Base-by-base conservation (phyloP, 257 asterid species). In the Solanum pennellii region DNA sequence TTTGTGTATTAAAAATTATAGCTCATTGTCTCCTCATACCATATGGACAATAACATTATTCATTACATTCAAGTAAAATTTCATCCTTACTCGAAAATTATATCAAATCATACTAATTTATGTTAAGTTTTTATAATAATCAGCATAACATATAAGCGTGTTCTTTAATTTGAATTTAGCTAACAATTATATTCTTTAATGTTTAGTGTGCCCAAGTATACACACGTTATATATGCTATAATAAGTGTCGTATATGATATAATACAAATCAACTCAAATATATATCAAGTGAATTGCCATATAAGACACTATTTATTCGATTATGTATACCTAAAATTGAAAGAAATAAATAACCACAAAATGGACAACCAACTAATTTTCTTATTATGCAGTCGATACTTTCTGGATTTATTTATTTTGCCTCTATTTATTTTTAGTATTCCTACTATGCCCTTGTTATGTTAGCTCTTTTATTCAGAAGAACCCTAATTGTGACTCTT, bases 321-420 rank as follows among this genome's bases (percentile, higher is more conserved):
- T 52, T 52, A 52, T 0, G 62, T 52, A 52, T 49, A 49, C 60
- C 0, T 6, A 3, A 52, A 52, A 52, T 52, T 52, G 62, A 52
- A 16, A 52, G 0, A 52, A 0, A 18, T 52, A 52, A 52, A 16
- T 52, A 0, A 1, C 20, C 3, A 0, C 23, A 18, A 52, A 16
- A 18, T 3, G 1, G 1, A 52, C 62, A 2, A 52, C 62, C 62
- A 52, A 18, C 10, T 52, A 52, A 18, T 52, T 18, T 16, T 52
- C n/a, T 52, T 52, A 16, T 2, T 0, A 56, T 56, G 25, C 66
- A 56, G 66, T 56, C 25, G 25, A 56, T 56, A 20, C 12, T 20
- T 12, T 0, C 25, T 20, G 35, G 0, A 66, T 69, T 69, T 69
- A 69, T 41, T 16, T 37, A 20, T 20, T 73, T 73, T 6, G 21